phyloP scores from a whole-genome alignment of 352 stramenopile species.

The Phytopythium litorale region DNA sequence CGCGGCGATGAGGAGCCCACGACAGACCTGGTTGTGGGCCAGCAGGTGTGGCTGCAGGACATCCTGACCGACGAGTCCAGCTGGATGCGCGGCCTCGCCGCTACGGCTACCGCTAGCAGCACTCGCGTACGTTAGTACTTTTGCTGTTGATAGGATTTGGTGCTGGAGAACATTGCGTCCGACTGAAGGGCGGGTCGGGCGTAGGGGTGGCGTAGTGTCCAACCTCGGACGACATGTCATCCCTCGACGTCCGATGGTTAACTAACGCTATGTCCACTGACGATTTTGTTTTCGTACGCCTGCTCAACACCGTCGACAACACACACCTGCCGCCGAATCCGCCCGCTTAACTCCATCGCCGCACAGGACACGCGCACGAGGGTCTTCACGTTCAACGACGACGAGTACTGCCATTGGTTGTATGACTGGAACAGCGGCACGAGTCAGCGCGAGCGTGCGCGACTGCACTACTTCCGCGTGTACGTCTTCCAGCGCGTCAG shows the following conservation, averaged over 20 bases:
- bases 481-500: slow-evolving; percentile 23
- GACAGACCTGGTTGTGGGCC: slow-evolving; percentile 14
- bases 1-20: slow-evolving; percentile 17
- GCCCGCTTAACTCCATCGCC: neutral
- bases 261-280: neutral
- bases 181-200: neutral
- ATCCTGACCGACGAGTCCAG: slow-evolving; percentile 16
- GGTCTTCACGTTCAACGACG: slow-evolving; percentile 23
- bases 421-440: slow-evolving; percentile 59
- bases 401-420: slow-evolving; percentile 42
- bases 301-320: neutral
- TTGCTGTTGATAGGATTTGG: slow-evolving; percentile 6
- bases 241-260: neutral
- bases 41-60: slow-evolving; percentile 10
- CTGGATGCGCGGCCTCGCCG: slow-evolving; percentile 14
- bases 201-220: neutral
- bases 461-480: slow-evolving; percentile 35
- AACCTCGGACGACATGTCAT: neutral
- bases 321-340: neutral
- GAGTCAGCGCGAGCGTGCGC: slow-evolving; percentile 36
- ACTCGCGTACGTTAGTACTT: neutral
- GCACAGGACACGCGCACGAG: neutral
- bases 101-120: neutral
- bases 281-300: neutral
- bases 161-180: slow-evolving; percentile 6